These are phyloP conservation scores for Pleurotus pulmonarius DNA, from an alignment of 768 basidiomycete species.

Conservation along the genomic window DNA sequence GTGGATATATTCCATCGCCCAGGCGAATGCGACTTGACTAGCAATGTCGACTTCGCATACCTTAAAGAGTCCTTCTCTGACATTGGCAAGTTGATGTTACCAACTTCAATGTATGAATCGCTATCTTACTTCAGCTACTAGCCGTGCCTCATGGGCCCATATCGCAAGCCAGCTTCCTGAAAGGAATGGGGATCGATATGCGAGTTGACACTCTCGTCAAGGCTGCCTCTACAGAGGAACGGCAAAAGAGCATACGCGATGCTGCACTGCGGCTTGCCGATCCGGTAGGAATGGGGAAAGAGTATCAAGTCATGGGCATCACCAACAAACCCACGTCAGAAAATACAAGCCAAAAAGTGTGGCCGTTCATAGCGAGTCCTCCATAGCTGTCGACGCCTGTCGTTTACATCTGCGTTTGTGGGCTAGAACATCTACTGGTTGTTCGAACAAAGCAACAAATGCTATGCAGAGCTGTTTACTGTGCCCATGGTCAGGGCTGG, in stretches of 20 bases:
- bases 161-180: constrained; percentile 73
- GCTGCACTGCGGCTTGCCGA: constrained; percentile 77
- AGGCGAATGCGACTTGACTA: constrained; percentile 88
- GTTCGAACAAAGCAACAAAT: not conserved
- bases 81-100: constrained; percentile 43
- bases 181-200: constrained; percentile 67
- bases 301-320: constrained; percentile 80
- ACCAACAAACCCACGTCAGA: constrained; percentile 19
- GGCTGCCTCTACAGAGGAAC: constrained; percentile 43
- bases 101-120: not conserved
- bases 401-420: not conserved
- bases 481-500: no score
- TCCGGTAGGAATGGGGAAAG: constrained; percentile 75
- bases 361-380: constrained; percentile 27
- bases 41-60: constrained; percentile 95
- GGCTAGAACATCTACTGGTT: not conserved
- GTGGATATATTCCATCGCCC: constrained; percentile 83
- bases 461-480: no score
- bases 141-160: constrained; percentile 62
- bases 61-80: constrained; percentile 72
- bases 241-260: constrained; percentile 47
- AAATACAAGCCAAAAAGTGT: constrained; percentile 13
- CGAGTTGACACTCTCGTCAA: constrained; percentile 64
- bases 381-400: no score
- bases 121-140: constrained; percentile 10